Conservation (phyloP, 371 early-diverging fungal species). For the Mortierella sp. region DNA sequence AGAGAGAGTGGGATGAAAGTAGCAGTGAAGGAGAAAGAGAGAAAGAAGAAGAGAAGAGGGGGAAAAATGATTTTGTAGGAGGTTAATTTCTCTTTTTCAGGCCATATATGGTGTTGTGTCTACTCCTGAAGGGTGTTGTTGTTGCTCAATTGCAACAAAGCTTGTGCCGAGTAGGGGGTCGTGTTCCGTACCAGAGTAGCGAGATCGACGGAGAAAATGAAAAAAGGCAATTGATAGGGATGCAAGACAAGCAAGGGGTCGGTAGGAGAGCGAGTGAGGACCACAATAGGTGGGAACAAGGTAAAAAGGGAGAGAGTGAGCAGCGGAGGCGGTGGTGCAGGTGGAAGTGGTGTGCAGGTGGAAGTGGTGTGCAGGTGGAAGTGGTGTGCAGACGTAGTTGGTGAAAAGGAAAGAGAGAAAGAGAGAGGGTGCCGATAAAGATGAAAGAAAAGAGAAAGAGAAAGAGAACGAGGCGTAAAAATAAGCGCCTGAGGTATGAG, state of each 20-base stretch:
- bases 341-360: background rate
- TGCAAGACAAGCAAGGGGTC: background rate
- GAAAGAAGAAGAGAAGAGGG: background rate
- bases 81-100: background rate
- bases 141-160: background rate
- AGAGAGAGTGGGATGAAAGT: background rate
- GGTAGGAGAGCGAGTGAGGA: background rate
- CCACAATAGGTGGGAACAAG: background rate
- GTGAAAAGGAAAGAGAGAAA: background rate
- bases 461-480: background rate
- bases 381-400: too few relatives aligned
- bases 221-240: background rate
- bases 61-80: background rate
- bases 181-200: background rate
- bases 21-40: background rate
- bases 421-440: constrained; percentile 13
- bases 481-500: background rate
- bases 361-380: background rate
- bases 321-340: background rate
- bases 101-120: background rate
- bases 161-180: background rate
- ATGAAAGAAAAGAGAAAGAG: background rate
- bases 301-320: background rate
- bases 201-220: background rate
- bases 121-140: background rate